Conservation (phyloP, 2,329 filamentous ascomycete genomes). For the Penicillium sp. region DNA sequence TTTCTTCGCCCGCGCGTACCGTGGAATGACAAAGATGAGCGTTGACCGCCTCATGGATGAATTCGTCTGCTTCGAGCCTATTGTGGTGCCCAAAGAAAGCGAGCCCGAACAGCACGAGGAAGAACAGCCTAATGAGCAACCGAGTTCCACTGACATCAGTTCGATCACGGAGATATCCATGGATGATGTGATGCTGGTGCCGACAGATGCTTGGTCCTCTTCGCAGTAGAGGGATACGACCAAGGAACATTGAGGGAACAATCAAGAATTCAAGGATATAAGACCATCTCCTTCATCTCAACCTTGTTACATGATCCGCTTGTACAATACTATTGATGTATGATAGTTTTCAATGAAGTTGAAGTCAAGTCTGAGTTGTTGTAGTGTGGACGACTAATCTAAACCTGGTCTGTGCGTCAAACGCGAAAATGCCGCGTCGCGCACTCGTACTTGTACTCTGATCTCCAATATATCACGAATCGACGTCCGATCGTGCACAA, state of each 20-base stretch:
- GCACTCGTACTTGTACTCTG: neutral
- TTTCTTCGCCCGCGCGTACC: neutral
- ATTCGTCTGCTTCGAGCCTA: neutral
- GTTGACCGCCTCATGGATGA: neutral
- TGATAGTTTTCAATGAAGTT: neutral
- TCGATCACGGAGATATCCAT: neutral
- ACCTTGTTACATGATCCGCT: too few species aligned
- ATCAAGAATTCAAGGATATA: neutral
- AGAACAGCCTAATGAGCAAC: neutral
- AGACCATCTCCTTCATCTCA: neutral
- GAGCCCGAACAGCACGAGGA: neutral
- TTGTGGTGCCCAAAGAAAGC: neutral
- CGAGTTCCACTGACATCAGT: neutral
- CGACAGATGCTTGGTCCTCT: neutral
- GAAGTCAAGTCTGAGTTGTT: neutral
- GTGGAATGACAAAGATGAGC: neutral
- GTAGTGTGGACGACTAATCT: neutral
- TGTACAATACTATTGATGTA: neutral
- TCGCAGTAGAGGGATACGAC: neutral
- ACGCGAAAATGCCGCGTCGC: constrained; percentile 9
- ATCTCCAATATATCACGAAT: neutral
- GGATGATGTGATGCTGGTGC: constrained; percentile 1
- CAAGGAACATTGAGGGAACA: neutral
- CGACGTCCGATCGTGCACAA: neutral
- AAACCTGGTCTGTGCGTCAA: constrained; percentile 2